Evolutionary conservation across 805 yeast species (phyloP), one percentile per base, ranked within the genome.

Genomic region (Torulaspora maleeae): DNA sequence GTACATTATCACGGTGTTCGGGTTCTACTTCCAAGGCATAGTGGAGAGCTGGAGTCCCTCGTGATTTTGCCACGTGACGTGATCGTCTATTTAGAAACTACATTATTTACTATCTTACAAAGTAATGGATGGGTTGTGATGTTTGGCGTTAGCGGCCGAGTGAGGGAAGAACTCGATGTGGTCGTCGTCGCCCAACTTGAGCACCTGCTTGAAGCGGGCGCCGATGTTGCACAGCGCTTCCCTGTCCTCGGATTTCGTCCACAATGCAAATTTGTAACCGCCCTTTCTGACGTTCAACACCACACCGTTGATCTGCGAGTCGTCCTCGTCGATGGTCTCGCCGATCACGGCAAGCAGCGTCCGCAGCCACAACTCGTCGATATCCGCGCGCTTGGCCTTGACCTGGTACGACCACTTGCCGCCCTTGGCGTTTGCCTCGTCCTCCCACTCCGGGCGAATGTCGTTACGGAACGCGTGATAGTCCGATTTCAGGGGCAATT

Each of bases 361-460:
- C 69, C 95, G 76, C 63, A 88, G 80, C 99, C 98, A 93, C 63
- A 87, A 75, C 56, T 89, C 95, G 67, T 90, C 91, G 65, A 88
- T 82, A 50, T 80, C 80, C 37, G 73, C 69, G 51, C 70, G 67
- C 53, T 77, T 83, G 51, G 78, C 76, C 66, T 75, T 82, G 70
- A 84, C 81, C 69, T 78, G 82, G 71, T 78, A 86, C 35, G 86
- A 76, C 96, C 96, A 93, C 72, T 86, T 88, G 63, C 99, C 99
- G 64, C 99, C 99, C 57, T 82, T 76, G 49, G 86, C 69, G 70
- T 93, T 93, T 54, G 80, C 78, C 44, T 72, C 75, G 69, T 93
- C 98, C 76, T 93, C 99, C 99, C 99, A 93, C 76, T 93, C 98
- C 45, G 99, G 99, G 69, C 87, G 84, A 61, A 93, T 81, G 47